Base-by-base conservation (phyloP, 2,329 filamentous ascomycete genomes). In the Laburnicola sp. region DNA sequence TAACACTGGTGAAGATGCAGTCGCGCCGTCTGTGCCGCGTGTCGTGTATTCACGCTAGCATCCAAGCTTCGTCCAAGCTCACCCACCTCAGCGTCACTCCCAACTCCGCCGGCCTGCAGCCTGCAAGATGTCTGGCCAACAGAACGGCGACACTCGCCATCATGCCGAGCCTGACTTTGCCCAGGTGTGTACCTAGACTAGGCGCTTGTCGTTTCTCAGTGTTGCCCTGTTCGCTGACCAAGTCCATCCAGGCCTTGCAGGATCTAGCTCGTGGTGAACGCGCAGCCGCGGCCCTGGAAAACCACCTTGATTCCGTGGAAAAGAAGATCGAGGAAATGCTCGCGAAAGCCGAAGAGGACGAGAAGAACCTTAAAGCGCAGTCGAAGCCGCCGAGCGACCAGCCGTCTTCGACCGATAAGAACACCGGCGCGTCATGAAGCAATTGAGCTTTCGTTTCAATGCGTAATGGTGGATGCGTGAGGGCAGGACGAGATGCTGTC, bases 231-330 rank as follows among this genome's bases (percentile, higher is more conserved):
- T 16, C 16, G 31, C 38, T 43, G n/a, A 42, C 26, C 49, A 67
- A 35, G 6, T 30, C 16, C 16, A 16, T 16, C 10, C 59, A 80
- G 78, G 77, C 78, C 31, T 77, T 80, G 63, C 73, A 79, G 58
- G 77, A 79, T 52, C 72, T 80, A 30, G 74, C 76, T 30, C 80
- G 78, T 51, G 82, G 82, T 61, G 82, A 85, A 68, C 74, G 73
- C 52, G 80, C 81, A 28, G 82, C 82, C 4, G 71, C 78, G 26
- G 79, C 77, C 21, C 67, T 85, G 27, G 82, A 85, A 63, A 76
- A 75, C 53, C 78, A 82, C 58, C 74, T 85, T 28, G 76, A 75
- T 50, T 72, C 72, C 23, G 74, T 85, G 46, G 82, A 85, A 63
- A 74, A 73, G 48, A 81, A 80, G 66, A 82, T 85, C 41, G 78